Evolutionary conservation across 768 basidiomycete genomes (phyloP), one percentile per base, ranked within the genome.

Genomic region (Plicaturopsis crispa): DNA sequence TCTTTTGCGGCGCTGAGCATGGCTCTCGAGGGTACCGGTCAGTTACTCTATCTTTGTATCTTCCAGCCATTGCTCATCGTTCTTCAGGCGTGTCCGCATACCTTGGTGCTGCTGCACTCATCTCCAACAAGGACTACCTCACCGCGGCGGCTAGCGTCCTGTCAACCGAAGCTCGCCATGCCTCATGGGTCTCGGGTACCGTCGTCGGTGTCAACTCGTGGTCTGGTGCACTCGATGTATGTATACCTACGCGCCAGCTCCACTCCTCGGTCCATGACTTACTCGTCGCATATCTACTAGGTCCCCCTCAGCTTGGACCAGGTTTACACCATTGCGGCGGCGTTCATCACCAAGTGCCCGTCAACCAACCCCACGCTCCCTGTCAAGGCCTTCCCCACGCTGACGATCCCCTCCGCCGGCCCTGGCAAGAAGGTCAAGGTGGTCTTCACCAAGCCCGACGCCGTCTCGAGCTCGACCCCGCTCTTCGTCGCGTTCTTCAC

Each of bases 91-190:
- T 69, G 4, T 66, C 73, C 5, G 77, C 78, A 4, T 83, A 79
- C 50, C 63, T 71, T 40, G 83, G 82, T 13, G 71, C 72, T 1
- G 60, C 72, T 2, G 58, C 61, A 13, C 60, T 57, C 44, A 53
- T 77, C 40, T 30, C 49, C 16, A 51, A 61, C 36, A 36, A 46
- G 55, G 59, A 59, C 19, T 72, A 71, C 51, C 51, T 75, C 16
- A 72, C 72, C 4, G 68, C 70, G 13, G 70, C 74, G 4, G 81
- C 66, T 1, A 68, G 72, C n/a, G 82, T 87, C 46, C 62, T 84
- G 16, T 62, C 70, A 18, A 66, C 65, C 34, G 75, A 79, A 54
- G 62, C 72, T 36, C 63, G 73, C 31, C 75, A 78, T 49, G 60
- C 65, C 16, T 58, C 66, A 7, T 79, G 74, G 73, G 46, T 76